phyloP scores from a whole-genome alignment of 192 early-diverging fungal species.

The Coemansia sp. region DNA sequence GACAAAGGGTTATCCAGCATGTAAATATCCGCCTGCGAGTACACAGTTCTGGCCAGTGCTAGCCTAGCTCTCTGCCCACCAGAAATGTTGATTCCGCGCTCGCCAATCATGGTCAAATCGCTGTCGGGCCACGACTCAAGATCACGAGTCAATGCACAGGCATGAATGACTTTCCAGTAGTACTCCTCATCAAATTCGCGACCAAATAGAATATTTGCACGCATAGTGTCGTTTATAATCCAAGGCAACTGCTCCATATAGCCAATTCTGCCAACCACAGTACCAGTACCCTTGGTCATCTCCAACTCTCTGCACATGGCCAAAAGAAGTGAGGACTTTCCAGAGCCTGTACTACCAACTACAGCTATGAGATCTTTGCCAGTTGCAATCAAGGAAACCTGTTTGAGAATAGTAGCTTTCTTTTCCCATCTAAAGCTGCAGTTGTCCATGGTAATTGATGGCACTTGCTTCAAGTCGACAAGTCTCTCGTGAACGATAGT shows the following conservation, averaged over 20 bases:
- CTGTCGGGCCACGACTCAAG: not conserved
- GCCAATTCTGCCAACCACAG: conserved; percentile 63
- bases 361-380: conserved; percentile 65
- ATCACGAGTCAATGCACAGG: conserved; percentile 8
- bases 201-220: conserved; percentile 21
- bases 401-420: not conserved
- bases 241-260: conserved; percentile 72
- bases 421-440: not conserved
- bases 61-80: conserved; percentile 17
- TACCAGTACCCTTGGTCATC: conserved; percentile 39
- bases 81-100: conserved; percentile 22
- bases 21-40: conserved; percentile 22
- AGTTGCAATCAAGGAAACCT: conserved; percentile 56
- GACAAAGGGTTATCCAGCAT: not conserved
- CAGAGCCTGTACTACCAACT: conserved; percentile 73
- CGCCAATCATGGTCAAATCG: conserved; percentile 6
- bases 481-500: not conserved
- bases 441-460: not conserved
- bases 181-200: conserved; percentile 13
- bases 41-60: conserved; percentile 18
- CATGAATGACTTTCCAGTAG: conserved; percentile 2
- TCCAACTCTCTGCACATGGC: conserved; percentile 78
- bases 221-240: conserved; percentile 15
- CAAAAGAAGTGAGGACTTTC: conserved; percentile 75
- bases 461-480: not conserved